Conservation (phyloP, 495 filamentous ascomycete species). For the Aspergillus conjunctus region DNA sequence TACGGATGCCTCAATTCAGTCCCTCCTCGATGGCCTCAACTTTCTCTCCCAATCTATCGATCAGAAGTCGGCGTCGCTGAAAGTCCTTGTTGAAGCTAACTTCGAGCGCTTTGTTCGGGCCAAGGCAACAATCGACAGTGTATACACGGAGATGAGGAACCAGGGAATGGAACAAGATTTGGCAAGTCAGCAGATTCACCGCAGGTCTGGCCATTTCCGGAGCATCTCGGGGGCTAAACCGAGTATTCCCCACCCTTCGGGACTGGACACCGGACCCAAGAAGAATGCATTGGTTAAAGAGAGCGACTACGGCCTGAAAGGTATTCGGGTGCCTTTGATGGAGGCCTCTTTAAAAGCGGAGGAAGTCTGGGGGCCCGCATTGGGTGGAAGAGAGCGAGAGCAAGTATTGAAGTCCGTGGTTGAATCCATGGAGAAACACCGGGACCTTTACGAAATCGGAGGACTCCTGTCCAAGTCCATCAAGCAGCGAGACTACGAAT, state of each 20-base stretch:
- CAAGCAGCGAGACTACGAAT: conserved; percentile 85
- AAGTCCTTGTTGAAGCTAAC: conserved; percentile 93
- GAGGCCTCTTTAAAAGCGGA: conserved; percentile 93
- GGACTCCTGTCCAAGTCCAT: conserved; percentile 79
- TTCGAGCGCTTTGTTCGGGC: conserved; percentile 97
- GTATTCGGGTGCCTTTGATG: conserved; percentile 81
- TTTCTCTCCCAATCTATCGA: conserved; percentile 87
- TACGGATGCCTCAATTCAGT: conserved; percentile 74
- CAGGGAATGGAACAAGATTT: conserved; percentile 69
- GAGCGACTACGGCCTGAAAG: conserved; percentile 89
- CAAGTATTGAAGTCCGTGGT: conserved; percentile 77
- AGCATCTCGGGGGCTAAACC: conserved; percentile 52
- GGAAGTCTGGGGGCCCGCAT: conserved; percentile 93
- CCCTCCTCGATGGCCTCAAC: conserved; percentile 76
- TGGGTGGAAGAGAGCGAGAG: conserved; percentile 91
- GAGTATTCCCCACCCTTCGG: conserved; percentile 37
- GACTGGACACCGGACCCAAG: conserved; percentile 42
- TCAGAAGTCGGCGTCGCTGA: conserved; percentile 93
- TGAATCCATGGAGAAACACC: conserved; percentile 71
- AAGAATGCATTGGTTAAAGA: conserved; percentile 93
- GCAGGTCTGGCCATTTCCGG: conserved; percentile 65
- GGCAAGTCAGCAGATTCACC: conserved; percentile 51
- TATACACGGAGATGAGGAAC: conserved; percentile 96
- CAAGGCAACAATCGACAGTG: conserved; percentile 95
- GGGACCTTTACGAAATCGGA: conserved; percentile 77